Evolutionary conservation across 306 rosid species (phyloP).

Genomic region (Medicago lupulina): DNA sequence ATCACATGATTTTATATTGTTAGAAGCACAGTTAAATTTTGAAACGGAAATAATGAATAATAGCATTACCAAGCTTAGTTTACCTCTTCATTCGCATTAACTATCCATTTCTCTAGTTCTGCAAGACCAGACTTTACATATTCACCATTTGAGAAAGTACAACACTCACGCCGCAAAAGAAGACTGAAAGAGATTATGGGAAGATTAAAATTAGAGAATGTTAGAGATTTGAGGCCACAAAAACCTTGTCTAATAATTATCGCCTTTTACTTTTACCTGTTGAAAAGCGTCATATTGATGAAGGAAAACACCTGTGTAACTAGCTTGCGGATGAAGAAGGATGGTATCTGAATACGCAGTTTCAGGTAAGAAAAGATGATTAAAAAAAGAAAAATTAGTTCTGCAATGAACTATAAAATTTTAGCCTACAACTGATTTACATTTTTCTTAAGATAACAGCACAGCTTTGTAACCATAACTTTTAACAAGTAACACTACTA

Average conservation of each 20-base stretch:
- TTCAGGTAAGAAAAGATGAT: conserved; percentile 41
- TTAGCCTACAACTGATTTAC: neutral
- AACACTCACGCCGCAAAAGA: conserved; percentile 94
- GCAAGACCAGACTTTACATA: conserved; percentile 98
- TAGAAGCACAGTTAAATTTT: neutral
- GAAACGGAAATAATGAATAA: conserved; percentile 16
- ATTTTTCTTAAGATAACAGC: neutral
- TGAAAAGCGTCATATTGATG: conserved; percentile 93
- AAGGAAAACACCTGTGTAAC: conserved; percentile 92
- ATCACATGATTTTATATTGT: neutral
- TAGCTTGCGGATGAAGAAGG: conserved; percentile 94
- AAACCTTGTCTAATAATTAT: conserved; percentile 9
- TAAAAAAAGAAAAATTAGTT: conserved; percentile 7
- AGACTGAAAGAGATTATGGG: conserved; percentile 56
- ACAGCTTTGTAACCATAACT: conserved; percentile 1
- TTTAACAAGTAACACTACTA: conserved; percentile 22
- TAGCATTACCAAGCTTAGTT: conserved; percentile 25
- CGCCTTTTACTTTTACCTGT: conserved; percentile 79
- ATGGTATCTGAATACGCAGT: conserved; percentile 77
- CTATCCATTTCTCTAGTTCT: conserved; percentile 97
- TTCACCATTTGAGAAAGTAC: conserved; percentile 98
- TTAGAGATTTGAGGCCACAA: conserved; percentile 12
- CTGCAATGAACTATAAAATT: conserved; percentile 9
- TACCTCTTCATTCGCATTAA: conserved; percentile 82
- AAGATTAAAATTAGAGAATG: conserved; percentile 14